Evolutionary conservation across 306 rosid species (phyloP).

Genomic region (Quercus wislizeni): DNA sequence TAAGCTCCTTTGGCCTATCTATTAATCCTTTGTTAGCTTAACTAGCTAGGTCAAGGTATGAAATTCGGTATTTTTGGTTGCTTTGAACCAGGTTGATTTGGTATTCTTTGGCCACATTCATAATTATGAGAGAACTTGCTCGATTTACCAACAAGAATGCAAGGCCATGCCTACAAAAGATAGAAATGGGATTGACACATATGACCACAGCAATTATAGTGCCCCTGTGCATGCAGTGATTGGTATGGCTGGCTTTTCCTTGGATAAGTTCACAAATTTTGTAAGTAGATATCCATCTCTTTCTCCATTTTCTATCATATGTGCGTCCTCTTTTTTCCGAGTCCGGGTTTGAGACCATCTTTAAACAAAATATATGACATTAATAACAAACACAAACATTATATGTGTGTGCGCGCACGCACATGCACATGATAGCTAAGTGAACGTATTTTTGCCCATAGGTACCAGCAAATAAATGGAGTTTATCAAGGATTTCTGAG

Average conservation of each 20-base stretch:
- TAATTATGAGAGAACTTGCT: slow-evolving; percentile 84
- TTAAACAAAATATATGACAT: no score
- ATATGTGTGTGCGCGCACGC: no score
- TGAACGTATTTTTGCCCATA: neutral
- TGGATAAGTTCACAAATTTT: slow-evolving; percentile 47
- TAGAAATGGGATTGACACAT: slow-evolving; percentile 56
- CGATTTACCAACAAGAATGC: slow-evolving; percentile 42
- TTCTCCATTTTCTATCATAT: neutral
- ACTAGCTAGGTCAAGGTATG: neutral
- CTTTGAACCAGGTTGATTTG: slow-evolving; percentile 63
- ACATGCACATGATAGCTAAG: neutral
- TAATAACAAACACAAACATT: no score
- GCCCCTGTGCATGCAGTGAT: slow-evolving; percentile 84
- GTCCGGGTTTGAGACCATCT: no score
- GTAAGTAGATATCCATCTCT: slow-evolving; percentile 33
- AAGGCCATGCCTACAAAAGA: slow-evolving; percentile 61
- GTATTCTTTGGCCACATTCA: slow-evolving; percentile 82
- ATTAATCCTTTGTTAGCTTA: neutral
- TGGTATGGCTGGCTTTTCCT: slow-evolving; percentile 85
- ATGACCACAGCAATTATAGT: slow-evolving; percentile 57
- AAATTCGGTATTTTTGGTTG: neutral
- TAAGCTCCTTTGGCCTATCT: slow-evolving; percentile 14
- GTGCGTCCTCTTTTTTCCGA: no score
- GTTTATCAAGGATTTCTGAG: slow-evolving; percentile 50
- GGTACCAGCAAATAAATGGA: slow-evolving; percentile 53